These are phyloP conservation scores for Craspedostauros australis DNA, from an alignment of 108 stramenopile species.

Conservation along the genomic window DNA sequence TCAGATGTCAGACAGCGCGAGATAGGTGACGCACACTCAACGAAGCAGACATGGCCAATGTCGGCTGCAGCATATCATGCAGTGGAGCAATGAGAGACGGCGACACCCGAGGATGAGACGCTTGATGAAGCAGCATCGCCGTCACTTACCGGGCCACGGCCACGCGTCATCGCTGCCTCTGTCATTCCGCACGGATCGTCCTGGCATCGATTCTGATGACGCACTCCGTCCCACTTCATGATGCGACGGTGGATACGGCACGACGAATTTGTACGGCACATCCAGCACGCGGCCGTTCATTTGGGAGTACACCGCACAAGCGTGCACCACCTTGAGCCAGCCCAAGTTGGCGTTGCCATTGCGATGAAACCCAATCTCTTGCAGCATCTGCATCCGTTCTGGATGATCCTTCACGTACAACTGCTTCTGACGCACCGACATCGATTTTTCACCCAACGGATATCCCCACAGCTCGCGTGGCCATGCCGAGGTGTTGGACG, in stretches of 20 bases:
- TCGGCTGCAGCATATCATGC: no score
- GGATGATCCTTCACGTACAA: conserved; percentile 72
- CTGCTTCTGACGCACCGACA: conserved; percentile 73
- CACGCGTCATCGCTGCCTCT: conserved; percentile 41
- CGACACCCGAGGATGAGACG: no score
- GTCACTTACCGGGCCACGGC: conserved; percentile 68
- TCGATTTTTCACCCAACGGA: conserved; percentile 68
- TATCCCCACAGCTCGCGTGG: conserved; percentile 63
- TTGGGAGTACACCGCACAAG: conserved; percentile 77
- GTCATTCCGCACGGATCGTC: neutral
- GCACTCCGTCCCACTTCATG: neutral
- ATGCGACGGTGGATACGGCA: conserved; percentile 42
- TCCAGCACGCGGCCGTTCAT: conserved; percentile 59
- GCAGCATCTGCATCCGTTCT: conserved; percentile 37
- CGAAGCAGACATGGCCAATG: no score
- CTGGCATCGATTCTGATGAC: neutral
- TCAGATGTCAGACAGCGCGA: no score
- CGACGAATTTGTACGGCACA: conserved; percentile 59
- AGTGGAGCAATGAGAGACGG: no score
- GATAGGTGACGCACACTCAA: no score
- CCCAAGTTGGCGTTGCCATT: conserved; percentile 62
- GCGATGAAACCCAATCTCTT: conserved; percentile 64
- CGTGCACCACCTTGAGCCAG: conserved; percentile 81
- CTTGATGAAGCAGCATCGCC: no score
- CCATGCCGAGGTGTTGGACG: conserved; percentile 42